A percentile compares a stretch with the other conserved stretches of the same genome.
Evolutionary conservation across 2,329 filamentous ascomycete species (phyloP).

Genomic region (Fusarium sp.): DNA sequence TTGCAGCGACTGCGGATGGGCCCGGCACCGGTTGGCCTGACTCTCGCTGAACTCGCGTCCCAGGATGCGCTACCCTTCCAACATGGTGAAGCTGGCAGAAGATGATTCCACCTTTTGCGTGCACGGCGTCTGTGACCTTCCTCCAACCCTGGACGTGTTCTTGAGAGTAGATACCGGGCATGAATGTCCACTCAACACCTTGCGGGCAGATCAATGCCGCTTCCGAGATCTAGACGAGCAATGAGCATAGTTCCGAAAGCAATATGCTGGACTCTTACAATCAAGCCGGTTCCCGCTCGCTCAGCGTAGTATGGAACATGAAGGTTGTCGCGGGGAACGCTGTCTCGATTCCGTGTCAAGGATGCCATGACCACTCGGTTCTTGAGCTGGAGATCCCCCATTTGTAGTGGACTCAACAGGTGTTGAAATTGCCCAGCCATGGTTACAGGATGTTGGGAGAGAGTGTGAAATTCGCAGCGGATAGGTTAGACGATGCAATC

Average conservation of each 20-base stretch:
- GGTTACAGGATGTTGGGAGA: neutral
- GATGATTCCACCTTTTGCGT: neutral
- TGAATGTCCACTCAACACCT: neutral
- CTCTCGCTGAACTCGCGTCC: neutral
- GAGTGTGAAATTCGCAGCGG: neutral
- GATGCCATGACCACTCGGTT: neutral
- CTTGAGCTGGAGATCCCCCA: neutral
- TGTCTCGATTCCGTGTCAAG: neutral
- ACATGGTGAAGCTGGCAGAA: neutral
- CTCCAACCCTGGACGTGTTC: neutral
- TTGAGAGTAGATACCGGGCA: neutral
- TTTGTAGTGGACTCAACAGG: neutral
- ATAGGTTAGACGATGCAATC: neutral
- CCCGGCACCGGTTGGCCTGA: neutral
- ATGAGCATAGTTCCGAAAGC: neutral
- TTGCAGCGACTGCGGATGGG: neutral
- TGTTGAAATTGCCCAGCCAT: neutral
- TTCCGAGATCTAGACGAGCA: neutral
- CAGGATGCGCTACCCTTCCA: neutral
- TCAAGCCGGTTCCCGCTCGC: neutral
- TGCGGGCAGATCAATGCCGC: neutral
- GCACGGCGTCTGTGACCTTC: neutral
- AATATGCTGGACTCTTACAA: neutral
- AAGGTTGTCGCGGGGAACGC: neutral
- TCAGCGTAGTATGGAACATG: neutral